These are phyloP conservation scores for Colletotrichum siamense DNA, from an alignment of 2,329 filamentous ascomycete species.

Conservation along the genomic window DNA sequence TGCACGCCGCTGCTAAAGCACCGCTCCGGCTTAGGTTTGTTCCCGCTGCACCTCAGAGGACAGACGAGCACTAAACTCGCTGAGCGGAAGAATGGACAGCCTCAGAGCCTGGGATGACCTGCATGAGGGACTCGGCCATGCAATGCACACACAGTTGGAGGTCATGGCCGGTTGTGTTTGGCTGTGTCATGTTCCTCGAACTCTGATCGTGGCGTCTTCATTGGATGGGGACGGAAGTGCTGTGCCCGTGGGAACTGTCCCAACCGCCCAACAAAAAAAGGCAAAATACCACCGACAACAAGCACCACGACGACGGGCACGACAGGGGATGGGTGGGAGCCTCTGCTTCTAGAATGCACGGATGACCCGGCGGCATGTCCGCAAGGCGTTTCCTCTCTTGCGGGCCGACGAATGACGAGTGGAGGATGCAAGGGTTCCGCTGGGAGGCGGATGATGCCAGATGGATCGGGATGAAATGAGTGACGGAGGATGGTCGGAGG, in stretches of 20 bases:
- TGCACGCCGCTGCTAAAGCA: not conserved
- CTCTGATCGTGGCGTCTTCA: conserved; percentile 6
- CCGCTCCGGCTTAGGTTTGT: not conserved
- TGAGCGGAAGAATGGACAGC: not conserved
- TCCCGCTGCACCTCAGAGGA: not conserved
- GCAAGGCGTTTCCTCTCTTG: conserved; percentile 1
- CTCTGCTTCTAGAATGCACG: conserved; percentile 3
- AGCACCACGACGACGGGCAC: not conserved
- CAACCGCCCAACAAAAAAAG: conserved; percentile 13
- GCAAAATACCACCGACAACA: not conserved
- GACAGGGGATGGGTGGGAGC: not conserved
- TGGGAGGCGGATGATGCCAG: not conserved
- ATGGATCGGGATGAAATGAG: not conserved
- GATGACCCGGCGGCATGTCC: not conserved
- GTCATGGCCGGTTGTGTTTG: conserved; percentile 10
- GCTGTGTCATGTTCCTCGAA: conserved; percentile 17
- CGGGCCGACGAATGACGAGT: not conserved
- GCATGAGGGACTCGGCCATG: conserved; percentile 11
- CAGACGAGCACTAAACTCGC: not conserved
- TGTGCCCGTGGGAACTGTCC: conserved; percentile 2
- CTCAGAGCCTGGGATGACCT: conserved; percentile 3
- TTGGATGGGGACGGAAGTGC: not conserved
- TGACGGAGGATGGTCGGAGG: not conserved
- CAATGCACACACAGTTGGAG: not conserved
- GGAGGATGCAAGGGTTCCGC: not conserved